phyloP scores from a whole-genome alignment of 108 stramenopile species.

The Cyclotella choctawhatcheeana region DNA sequence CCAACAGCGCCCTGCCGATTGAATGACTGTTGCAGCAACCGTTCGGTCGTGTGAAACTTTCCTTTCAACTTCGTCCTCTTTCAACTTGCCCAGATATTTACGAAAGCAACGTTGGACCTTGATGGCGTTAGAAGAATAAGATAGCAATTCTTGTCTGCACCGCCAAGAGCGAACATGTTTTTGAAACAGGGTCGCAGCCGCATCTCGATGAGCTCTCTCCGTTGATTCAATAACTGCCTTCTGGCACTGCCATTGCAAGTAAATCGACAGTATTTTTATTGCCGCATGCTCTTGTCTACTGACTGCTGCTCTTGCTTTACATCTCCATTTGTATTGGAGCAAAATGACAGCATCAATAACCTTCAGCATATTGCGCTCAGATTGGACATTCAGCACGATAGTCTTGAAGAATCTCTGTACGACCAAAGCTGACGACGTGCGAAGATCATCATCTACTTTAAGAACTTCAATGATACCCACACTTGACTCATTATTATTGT shows the following conservation, averaged over 20 bases:
- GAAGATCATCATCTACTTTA: background rate
- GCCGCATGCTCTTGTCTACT: constrained; percentile 4
- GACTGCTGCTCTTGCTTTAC: background rate
- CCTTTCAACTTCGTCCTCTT: background rate
- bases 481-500: too few relatives aligned
- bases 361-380: too few relatives aligned
- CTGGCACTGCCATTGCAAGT: background rate
- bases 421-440: background rate
- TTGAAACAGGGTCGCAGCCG: constrained; percentile 14
- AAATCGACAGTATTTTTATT: constrained; percentile 4
- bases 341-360: background rate
- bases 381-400: too few relatives aligned
- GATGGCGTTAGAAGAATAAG: background rate
- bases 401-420: constrained; percentile 8
- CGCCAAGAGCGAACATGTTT: constrained; percentile 13
- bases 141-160: constrained; percentile 4
- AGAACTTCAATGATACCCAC: too few relatives aligned
- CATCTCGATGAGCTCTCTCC: background rate
- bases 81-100: constrained; percentile 4
- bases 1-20: constrained; percentile 10
- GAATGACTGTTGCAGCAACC: constrained; percentile 3
- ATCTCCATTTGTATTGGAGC: constrained; percentile 12
- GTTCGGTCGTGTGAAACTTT: background rate
- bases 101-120: constrained; percentile 7
- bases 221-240: background rate